These are phyloP conservation scores for Silybum marianum DNA, from an alignment of 129 eudicot genomes.

Conservation along the genomic window DNA sequence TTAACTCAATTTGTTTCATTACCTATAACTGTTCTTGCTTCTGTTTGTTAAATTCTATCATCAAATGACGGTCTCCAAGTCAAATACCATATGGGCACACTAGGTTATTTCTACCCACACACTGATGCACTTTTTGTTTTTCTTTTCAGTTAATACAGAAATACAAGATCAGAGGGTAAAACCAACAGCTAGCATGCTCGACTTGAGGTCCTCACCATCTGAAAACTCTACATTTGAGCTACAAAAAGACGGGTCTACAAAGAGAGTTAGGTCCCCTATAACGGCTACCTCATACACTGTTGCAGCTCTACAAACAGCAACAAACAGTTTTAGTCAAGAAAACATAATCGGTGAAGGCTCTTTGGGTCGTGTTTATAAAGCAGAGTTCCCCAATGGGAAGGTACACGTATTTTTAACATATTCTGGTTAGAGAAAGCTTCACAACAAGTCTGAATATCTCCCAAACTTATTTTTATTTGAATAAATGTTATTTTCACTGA, in stretches of 20 bases:
- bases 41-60: neutral
- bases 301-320: conserved; percentile 93
- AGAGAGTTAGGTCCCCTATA: conserved; percentile 75
- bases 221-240: conserved; percentile 62
- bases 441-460: neutral
- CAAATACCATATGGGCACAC: neutral
- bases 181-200: conserved; percentile 51
- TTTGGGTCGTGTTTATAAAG: conserved; percentile 96
- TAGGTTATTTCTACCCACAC: neutral
- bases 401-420: conserved; percentile 36
- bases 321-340: conserved; percentile 97
- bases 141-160: conserved; percentile 58
- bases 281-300: conserved; percentile 89
- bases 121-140: conserved; percentile 13
- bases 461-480: neutral
- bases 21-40: neutral
- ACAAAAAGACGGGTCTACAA: conserved; percentile 68
- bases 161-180: conserved; percentile 75
- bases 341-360: conserved; percentile 97
- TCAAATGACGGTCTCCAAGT: neutral
- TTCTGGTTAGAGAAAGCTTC: neutral
- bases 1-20: neutral
- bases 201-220: conserved; percentile 57
- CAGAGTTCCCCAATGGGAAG: conserved; percentile 94
- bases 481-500: neutral